Percentiles rank a stretch among this genome's conserved stretches.
phyloP scores from a whole-genome alignment of 106 monocot genomes.

The Dendrobium catenatum region DNA sequence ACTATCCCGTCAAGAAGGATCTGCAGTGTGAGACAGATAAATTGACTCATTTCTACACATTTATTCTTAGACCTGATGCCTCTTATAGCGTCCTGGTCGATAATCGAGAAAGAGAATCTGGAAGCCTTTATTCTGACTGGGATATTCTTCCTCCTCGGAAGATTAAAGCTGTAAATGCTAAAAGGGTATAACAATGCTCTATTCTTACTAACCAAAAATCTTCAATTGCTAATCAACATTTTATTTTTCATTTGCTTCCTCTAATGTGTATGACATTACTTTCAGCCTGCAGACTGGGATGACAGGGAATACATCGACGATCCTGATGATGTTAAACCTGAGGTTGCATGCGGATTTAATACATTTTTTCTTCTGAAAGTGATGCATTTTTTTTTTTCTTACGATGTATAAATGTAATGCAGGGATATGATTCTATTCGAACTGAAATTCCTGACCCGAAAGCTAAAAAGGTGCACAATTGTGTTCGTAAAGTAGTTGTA shows the following conservation, averaged over 20 bases:
- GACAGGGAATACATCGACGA: conserved; percentile 87
- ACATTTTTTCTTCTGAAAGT: not conserved
- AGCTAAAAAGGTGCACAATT: conserved; percentile 58
- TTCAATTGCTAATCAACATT: not conserved
- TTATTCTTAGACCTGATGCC: conserved; percentile 91
- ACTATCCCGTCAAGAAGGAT: conserved; percentile 92
- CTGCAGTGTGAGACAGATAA: conserved; percentile 93
- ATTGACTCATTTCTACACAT: conserved; percentile 87
- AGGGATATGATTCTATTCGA: conserved; percentile 96
- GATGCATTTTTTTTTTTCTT: conserved; percentile 12
- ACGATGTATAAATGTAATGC: conserved; percentile 13
- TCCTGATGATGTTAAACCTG: conserved; percentile 80
- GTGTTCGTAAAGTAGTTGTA: not conserved
- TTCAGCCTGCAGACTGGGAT: conserved; percentile 93
- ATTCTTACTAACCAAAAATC: not conserved
- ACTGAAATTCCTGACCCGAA: conserved; percentile 88
- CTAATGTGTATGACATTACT: conserved; percentile 6
- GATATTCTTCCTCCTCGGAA: conserved; percentile 92
- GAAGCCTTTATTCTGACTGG: conserved; percentile 97
- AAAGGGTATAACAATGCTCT: conserved; percentile 48
- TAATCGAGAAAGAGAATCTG: conserved; percentile 97
- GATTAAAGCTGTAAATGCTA: conserved; percentile 82
- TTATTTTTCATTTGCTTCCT: not conserved
- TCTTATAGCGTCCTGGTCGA: conserved; percentile 83
- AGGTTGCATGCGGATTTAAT: conserved; percentile 36